A percentile compares a stretch with the other conserved stretches of the same genome.
Conservation (phyloP, 2,329 filamentous ascomycete species). For the Fusarium zealandicum region DNA sequence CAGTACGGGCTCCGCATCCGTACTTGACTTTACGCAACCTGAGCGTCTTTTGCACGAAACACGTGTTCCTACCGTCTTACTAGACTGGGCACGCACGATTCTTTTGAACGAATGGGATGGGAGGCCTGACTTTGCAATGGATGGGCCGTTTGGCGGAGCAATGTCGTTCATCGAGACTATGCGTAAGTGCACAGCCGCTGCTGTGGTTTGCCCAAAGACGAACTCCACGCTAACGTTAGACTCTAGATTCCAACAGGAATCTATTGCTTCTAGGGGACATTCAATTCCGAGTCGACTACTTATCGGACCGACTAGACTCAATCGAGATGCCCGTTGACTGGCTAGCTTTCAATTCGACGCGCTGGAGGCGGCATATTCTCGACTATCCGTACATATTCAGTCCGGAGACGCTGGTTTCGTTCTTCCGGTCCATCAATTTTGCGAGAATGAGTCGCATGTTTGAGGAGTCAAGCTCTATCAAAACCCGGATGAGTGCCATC, state of each 20-base stretch:
- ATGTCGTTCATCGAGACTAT: slow-evolving; percentile 76
- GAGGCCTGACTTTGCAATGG: slow-evolving; percentile 70
- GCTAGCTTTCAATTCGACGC: slow-evolving; percentile 67
- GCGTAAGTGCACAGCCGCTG: slow-evolving; percentile 59
- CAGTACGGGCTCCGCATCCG: slow-evolving; percentile 52
- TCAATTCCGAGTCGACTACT: slow-evolving; percentile 77
- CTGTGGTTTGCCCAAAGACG: not conserved
- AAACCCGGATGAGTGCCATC: slow-evolving; percentile 63
- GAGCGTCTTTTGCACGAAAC: slow-evolving; percentile 65
- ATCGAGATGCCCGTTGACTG: slow-evolving; percentile 78
- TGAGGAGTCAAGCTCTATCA: slow-evolving; percentile 69
- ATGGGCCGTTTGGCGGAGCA: slow-evolving; percentile 78
- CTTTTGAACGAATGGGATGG: slow-evolving; percentile 85
- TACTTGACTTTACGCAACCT: slow-evolving; percentile 57
- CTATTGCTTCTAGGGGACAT: slow-evolving; percentile 70
- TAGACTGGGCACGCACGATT: slow-evolving; percentile 78
- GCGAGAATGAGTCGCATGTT: slow-evolving; percentile 82
- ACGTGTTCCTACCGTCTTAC: slow-evolving; percentile 61
- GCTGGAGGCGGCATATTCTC: slow-evolving; percentile 74
- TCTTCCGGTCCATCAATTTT: slow-evolving; percentile 89
- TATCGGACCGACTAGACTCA: slow-evolving; percentile 77
- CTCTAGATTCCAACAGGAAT: slow-evolving; percentile 66
- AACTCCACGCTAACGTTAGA: slow-evolving; percentile 14
- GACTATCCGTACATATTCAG: slow-evolving; percentile 84
- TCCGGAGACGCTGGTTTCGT: slow-evolving; percentile 74